Percentiles rank a stretch among this genome's conserved stretches.
Conservation (phyloP, 495 filamentous ascomycete genomes). For the Xylaria acuta region DNA sequence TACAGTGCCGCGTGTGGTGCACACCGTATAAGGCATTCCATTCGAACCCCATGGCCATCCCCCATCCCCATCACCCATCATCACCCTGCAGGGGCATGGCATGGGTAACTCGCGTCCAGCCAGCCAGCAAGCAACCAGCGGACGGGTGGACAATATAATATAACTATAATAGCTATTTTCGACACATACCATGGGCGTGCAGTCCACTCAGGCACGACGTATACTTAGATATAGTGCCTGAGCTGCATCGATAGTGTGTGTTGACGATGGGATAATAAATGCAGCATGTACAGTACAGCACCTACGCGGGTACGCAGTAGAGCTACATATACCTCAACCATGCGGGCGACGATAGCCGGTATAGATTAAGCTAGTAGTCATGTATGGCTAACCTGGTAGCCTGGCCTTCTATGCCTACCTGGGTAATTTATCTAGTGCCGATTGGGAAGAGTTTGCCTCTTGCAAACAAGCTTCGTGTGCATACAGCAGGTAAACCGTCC, state of each 20-base stretch:
- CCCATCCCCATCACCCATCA: neutral
- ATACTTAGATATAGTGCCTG: neutral
- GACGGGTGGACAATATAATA: neutral
- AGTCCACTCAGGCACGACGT: neutral
- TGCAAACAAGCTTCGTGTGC: neutral
- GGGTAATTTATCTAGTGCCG: conserved; percentile 1
- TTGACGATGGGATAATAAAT: neutral
- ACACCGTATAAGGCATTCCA: neutral
- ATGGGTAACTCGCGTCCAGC: conserved; percentile 11
- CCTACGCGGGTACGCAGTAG: no score
- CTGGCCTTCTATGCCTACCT: neutral
- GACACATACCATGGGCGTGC: neutral
- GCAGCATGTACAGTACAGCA: neutral
- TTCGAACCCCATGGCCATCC: no score
- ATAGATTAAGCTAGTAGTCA: conserved; percentile 27
- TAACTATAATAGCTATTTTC: neutral
- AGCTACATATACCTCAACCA: neutral
- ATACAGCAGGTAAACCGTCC: neutral
- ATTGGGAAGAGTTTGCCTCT: conserved; percentile 16
- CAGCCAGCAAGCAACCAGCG: neutral
- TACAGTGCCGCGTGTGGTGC: neutral
- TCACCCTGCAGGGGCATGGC: conserved; percentile 4
- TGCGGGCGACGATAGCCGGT: conserved; percentile 23
- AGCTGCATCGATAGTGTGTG: conserved; percentile 16
- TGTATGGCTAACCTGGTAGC: conserved; percentile 3